Evolutionary conservation across 345 rosid genomes (phyloP), one percentile per base, ranked within the genome.

Genomic region (Turritis glabra): DNA sequence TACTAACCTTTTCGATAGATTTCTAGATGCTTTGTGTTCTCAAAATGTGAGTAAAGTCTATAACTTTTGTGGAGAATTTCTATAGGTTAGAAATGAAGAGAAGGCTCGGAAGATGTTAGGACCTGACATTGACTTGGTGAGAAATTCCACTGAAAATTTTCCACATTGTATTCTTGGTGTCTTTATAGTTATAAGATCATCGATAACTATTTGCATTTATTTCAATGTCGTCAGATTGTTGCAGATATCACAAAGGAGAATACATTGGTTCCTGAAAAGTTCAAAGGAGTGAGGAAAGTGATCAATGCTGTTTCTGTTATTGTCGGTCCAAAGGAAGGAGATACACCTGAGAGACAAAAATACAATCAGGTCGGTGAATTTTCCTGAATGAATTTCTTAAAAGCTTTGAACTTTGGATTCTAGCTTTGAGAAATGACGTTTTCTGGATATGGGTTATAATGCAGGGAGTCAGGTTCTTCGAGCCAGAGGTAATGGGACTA

Each of bases 291-390:
- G 73, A 87, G 82, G 60, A 90, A 87, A 84, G 96, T 91, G 71
- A 87, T 91, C 46, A 91, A 88, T 80, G 92, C 90, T 50, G 87
- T 79, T 77, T 91, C 97, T 55, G 96, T 90, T 55, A 91, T 94
- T n/a, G 89, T 94, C 21, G 97, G 97, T 46, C 99, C 97, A 19
- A 94, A 94, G 83, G 99, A 94, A 85, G 97, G 97, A 51, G 99
- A 94, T 83, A 94, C 99, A 64, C 93, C 97, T 23, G 93, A 94
- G 58, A 85, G 98, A 83, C 92, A 85, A 53, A 90, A 91, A 66
- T 94, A 94, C 80, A 94, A 93, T 63, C 99, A 94, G 76, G 97
- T 94, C 71, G 7, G 61, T 61, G 29, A 52, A 55, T 7, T 18
- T 37, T 29, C 3, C 4, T 40, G 17, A 13, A 5, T 63, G 15